phyloP scores from a whole-genome alignment of 441 rosid genomes.

The Viola pubescens region DNA sequence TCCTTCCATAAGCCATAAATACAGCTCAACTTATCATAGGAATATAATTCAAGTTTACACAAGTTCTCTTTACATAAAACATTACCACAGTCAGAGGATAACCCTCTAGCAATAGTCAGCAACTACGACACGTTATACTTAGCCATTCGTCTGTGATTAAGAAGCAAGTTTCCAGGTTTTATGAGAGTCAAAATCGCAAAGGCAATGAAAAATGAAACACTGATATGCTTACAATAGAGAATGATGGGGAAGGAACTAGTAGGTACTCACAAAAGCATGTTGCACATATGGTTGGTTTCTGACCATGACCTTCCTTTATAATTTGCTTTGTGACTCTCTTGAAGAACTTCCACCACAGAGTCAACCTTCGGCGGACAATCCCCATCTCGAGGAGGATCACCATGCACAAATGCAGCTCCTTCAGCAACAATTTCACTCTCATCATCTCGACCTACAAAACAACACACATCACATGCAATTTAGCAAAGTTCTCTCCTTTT shows the following conservation, averaged over 20 bases:
- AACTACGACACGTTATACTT: too few species aligned
- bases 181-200: neutral
- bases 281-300: slow-evolving; percentile 79
- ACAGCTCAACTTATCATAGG: too few species aligned
- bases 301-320: slow-evolving; percentile 85
- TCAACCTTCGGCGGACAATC: slow-evolving; percentile 65
- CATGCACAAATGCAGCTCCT: slow-evolving; percentile 46
- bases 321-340: slow-evolving; percentile 85
- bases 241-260: neutral
- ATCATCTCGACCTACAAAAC: slow-evolving; percentile 33
- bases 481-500: too few species aligned
- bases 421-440: slow-evolving; percentile 56
- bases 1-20: too few species aligned
- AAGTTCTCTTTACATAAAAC: too few species aligned
- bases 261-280: slow-evolving; percentile 76
- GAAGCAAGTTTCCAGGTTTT: too few species aligned
- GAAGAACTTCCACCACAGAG: slow-evolving; percentile 50
- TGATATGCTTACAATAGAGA: neutral
- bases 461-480: neutral
- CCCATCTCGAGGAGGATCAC: slow-evolving; percentile 53
- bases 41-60: too few species aligned
- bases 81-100: too few species aligned
- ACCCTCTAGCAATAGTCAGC: too few species aligned
- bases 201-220: neutral
- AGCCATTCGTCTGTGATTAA: too few species aligned